Evolutionary conservation across 805 yeast species (phyloP).

Genomic region (Ogataea nitratoaversa): DNA sequence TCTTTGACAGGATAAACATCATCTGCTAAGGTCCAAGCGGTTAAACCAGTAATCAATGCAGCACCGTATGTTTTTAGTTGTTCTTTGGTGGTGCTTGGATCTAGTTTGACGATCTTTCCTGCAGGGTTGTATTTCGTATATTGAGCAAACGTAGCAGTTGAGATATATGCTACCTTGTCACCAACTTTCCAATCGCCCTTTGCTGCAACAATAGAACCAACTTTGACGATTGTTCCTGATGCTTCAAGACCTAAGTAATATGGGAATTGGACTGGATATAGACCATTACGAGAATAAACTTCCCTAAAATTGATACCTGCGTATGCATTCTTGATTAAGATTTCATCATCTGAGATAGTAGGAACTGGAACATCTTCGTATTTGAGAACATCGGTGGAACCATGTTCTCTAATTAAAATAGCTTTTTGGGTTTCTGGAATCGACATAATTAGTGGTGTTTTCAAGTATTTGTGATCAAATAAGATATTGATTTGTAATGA

Average conservation of each 20-base stretch:
- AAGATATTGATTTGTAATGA: too few species aligned
- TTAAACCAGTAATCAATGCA: constrained; percentile 64
- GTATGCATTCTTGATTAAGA: constrained; percentile 68
- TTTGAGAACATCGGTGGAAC: constrained; percentile 58
- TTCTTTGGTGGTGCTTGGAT: constrained; percentile 43
- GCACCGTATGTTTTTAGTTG: constrained; percentile 56
- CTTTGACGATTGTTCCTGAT: constrained; percentile 61
- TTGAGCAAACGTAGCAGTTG: constrained; percentile 63
- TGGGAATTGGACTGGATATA: constrained; percentile 62
- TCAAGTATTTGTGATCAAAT: too few species aligned
- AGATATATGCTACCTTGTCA: constrained; percentile 62
- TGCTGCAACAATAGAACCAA: constrained; percentile 50
- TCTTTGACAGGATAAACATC: constrained; percentile 64
- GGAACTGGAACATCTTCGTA: constrained; percentile 62
- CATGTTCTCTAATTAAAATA: constrained; percentile 45
- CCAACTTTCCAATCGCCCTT: constrained; percentile 48
- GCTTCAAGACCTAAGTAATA: constrained; percentile 68
- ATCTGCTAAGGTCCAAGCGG: constrained; percentile 66
- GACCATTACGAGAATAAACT: constrained; percentile 73
- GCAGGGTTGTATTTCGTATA: constrained; percentile 50
- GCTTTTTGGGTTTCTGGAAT: constrained; percentile 58
- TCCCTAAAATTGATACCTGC: constrained; percentile 85
- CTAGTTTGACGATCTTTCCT: constrained; percentile 42
- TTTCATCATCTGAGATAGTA: constrained; percentile 46
- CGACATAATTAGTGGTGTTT: neutral